A percentile compares a stretch with the other conserved stretches of the same genome.
These are phyloP conservation scores for Phytophthora pini DNA, from an alignment of 352 stramenopile genomes.

Conservation along the genomic window DNA sequence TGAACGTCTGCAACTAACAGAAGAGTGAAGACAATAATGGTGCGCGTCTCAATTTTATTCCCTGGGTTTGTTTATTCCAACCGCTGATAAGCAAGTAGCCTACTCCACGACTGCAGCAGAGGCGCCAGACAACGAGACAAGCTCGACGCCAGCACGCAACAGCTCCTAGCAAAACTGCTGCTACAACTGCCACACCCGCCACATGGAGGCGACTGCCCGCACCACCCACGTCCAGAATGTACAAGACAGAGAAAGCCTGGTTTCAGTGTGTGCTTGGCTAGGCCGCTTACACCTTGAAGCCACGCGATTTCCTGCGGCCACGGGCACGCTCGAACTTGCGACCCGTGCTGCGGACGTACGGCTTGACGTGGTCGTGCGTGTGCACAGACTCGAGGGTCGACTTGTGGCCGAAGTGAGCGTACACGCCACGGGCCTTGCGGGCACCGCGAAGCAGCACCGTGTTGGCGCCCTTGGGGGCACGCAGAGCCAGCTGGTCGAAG, in stretches of 20 bases:
- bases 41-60: constrained; percentile 90
- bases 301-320: constrained; percentile 98
- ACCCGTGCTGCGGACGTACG: constrained; percentile 98
- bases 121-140: constrained; percentile 20
- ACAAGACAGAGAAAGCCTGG: constrained; percentile 47
- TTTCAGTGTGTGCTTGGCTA: constrained; percentile 39
- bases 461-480: constrained; percentile 97
- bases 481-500: constrained; percentile 99
- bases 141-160: constrained; percentile 19
- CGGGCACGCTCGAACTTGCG: constrained; percentile 99
- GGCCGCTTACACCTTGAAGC: constrained; percentile 99
- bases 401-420: constrained; percentile 99
- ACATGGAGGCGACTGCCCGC: constrained; percentile 11
- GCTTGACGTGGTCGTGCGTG: constrained; percentile 99
- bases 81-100: constrained; percentile 31
- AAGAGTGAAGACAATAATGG: constrained; percentile 48
- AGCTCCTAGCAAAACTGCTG: constrained; percentile 36
- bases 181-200: constrained; percentile 11
- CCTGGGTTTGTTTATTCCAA: constrained; percentile 57
- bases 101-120: constrained; percentile 32
- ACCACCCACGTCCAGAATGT: constrained; percentile 24
- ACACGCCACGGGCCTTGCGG: constrained; percentile 97
- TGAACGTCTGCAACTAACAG: neutral
- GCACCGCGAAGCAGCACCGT: constrained; percentile 98
- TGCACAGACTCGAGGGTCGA: constrained; percentile 97